Percentiles rank a stretch among this genome's conserved stretches.
These are phyloP conservation scores for Leishmania lainsoni DNA, from an alignment of 208 protist genomes.

Conservation along the genomic window DNA sequence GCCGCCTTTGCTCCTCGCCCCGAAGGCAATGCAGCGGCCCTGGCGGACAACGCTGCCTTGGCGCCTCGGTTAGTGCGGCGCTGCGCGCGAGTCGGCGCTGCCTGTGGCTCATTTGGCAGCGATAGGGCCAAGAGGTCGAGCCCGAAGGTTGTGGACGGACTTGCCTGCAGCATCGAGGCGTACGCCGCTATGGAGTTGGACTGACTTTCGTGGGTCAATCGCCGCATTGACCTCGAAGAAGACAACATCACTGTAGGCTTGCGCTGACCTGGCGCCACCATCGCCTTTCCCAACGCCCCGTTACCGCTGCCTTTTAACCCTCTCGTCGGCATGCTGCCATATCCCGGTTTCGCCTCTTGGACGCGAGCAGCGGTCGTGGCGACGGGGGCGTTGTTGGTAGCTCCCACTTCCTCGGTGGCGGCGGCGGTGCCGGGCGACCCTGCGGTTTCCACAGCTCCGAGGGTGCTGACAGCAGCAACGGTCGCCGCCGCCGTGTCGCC, in stretches of 20 bases:
- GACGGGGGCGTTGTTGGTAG: not conserved
- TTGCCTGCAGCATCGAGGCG: constrained; percentile 17
- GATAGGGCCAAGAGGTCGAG: constrained; percentile 17
- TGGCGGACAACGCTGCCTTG: not conserved
- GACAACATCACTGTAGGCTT: not conserved
- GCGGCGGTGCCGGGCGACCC: too few relatives aligned
- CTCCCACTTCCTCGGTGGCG: not conserved
- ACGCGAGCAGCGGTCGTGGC: not conserved
- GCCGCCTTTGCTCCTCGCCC: not conserved
- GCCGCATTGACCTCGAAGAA: not conserved
- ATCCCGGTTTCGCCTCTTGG: not conserved
- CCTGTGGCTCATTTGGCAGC: constrained; percentile 23
- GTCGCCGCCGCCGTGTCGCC: constrained; percentile 21
- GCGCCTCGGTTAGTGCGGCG: not conserved
- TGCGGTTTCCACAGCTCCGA: not conserved
- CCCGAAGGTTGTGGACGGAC: constrained; percentile 13
- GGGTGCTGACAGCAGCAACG: not conserved
- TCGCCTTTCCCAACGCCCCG: not conserved
- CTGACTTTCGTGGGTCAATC: not conserved
- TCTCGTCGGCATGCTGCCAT: not conserved
- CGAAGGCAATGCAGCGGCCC: not conserved
- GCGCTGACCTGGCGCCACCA: not conserved
- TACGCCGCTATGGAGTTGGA: constrained; percentile 14
- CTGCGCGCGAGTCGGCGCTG: not conserved
- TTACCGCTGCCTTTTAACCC: not conserved